Evolutionary conservation across 495 filamentous ascomycete genomes (phyloP).

Genomic region (Annulohypoxylon maeteangense): DNA sequence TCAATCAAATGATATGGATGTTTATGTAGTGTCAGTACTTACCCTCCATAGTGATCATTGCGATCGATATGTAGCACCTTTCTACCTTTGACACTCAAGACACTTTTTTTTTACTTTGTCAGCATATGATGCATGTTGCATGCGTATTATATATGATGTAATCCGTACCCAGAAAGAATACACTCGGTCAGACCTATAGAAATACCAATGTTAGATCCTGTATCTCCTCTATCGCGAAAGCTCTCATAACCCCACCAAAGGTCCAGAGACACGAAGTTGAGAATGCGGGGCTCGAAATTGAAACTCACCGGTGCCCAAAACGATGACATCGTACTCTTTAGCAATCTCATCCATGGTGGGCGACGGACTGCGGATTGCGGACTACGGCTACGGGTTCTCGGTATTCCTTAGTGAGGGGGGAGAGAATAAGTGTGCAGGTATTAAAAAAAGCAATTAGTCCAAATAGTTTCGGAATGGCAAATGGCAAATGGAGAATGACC

Average conservation of each 20-base stretch:
- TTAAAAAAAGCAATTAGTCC: constrained; percentile 5
- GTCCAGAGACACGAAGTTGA: constrained; percentile 14
- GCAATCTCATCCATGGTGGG: constrained; percentile 92
- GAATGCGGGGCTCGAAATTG: constrained; percentile 52
- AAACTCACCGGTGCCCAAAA: constrained; percentile 89
- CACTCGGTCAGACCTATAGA: constrained; percentile 91
- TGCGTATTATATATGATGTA: constrained; percentile 27
- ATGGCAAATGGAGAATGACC: background rate
- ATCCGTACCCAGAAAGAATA: constrained; percentile 89
- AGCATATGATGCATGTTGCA: constrained; percentile 16
- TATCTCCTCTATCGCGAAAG: constrained; percentile 31
- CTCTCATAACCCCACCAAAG: constrained; percentile 19
- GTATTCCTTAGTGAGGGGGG: background rate
- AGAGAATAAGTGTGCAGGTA: background rate
- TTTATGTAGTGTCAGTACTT: constrained; percentile 50
- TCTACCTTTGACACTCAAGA: constrained; percentile 97
- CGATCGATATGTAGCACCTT: constrained; percentile 99
- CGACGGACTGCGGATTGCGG: too few species aligned
- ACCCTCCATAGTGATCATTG: constrained; percentile 99
- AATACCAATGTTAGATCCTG: constrained; percentile 9
- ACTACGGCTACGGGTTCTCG: background rate
- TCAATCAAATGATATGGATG: background rate
- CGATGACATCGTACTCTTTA: constrained; percentile 96
- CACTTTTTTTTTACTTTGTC: constrained; percentile 66
- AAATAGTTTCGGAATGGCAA: background rate